Evolutionary conservation across 257 asterid species (phyloP), one percentile per base, ranked within the genome.

Genomic region (Petunia secreta): DNA sequence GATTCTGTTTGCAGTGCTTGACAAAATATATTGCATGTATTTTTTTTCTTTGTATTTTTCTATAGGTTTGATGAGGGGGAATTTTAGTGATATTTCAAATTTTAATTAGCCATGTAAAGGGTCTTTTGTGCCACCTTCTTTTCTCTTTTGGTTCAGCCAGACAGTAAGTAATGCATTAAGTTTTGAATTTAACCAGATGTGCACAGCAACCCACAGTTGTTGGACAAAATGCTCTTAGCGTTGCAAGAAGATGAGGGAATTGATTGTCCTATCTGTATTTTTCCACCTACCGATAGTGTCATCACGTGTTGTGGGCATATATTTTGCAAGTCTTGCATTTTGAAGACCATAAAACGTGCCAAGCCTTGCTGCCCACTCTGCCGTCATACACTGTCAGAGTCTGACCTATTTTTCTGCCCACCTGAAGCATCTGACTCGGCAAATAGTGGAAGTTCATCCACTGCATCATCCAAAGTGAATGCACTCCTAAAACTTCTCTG

Each of bases 321-420:
- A 58, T 92, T 91, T 64, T 94, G 97, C 73, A 90, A 87, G 50
- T 66, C 88, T 7, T 94, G 98, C 91, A 92, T 94, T 79, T 75
- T 88, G 13, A 92, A 88, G 85, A 89, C 96, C 16, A 37, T 92
- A 48, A 89, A 92, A 83, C 91, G 85, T 48, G 85, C 87, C 6
- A 90, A 91, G 75, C 82, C 97, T 50, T 83, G 88, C 83, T 94
- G 97, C 73, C 98, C 97, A 54, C 84, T 92, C 90, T 94, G 97
- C 85, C 95, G 98, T 65, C 89, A 86, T 81, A 88, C 92, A 0
- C 90, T 94, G 53, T 79, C 89, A 8, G 94, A 87, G 82, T 89
- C 94, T 1, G 92, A 91, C 81, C 91, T 93, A 69, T 93, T 84
- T 85, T 84, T 74, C 79, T 81, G 89, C 81, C 97, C 91, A 38